These are phyloP conservation scores for Blastobotrys persicus DNA, from an alignment of 1,139 yeast genomes.

Conservation along the genomic window DNA sequence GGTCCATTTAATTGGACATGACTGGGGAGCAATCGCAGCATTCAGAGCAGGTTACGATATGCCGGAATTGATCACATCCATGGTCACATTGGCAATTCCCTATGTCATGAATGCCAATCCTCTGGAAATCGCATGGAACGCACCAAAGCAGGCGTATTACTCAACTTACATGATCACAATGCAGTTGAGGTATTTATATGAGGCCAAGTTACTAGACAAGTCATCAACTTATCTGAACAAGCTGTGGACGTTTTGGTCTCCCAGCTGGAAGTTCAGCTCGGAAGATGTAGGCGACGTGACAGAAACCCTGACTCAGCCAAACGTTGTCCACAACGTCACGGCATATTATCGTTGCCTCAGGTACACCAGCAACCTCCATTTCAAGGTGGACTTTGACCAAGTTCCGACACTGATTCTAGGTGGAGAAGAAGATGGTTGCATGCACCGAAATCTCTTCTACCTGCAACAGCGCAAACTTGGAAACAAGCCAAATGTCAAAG, in stretches of 20 bases:
- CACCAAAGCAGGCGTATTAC: conserved; percentile 27
- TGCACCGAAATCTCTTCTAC: conserved; percentile 23
- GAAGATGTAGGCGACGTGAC: conserved; percentile 24
- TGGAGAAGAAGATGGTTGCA: conserved; percentile 30
- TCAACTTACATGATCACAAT: conserved; percentile 30
- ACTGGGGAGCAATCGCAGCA: conserved; percentile 31
- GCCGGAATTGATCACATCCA: conserved; percentile 25
- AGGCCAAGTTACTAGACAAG: conserved; percentile 9
- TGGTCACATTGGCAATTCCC: conserved; percentile 29
- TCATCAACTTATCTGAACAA: conserved; percentile 22
- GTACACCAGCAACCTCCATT: conserved; percentile 5
- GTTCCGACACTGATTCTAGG: conserved; percentile 26
- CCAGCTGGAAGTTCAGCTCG: conserved; percentile 24
- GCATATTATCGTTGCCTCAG: conserved; percentile 29
- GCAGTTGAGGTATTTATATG: conserved; percentile 25
- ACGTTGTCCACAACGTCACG: conserved; percentile 29
- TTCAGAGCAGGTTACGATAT: conserved; percentile 22
- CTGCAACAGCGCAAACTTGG: conserved; percentile 16
- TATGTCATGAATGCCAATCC: conserved; percentile 23
- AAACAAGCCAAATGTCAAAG: conserved; percentile 16
- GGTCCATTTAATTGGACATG: conserved; percentile 31
- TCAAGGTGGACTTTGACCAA: conserved; percentile 25
- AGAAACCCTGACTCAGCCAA: conserved; percentile 25
- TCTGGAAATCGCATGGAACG: conserved; percentile 16
- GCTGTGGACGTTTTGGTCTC: conserved; percentile 32